Conservation (phyloP, 257 asterid species). For the Phtheirospermum japonicum region DNA sequence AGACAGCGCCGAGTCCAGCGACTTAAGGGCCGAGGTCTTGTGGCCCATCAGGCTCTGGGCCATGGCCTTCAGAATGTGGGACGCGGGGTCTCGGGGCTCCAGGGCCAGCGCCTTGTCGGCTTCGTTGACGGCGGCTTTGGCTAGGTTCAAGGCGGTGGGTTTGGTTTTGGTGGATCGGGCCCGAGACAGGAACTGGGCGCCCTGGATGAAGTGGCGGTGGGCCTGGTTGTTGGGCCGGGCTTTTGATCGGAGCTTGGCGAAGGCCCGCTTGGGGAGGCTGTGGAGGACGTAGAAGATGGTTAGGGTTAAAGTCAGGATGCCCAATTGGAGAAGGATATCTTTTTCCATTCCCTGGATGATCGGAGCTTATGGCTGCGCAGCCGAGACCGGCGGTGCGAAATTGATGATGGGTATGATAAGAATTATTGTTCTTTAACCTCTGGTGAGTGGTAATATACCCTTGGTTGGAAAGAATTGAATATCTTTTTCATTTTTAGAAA, state of each 20-base stretch:
- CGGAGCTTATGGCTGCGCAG: constrained; percentile 13
- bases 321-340: constrained; percentile 45
- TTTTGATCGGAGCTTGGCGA: constrained; percentile 55
- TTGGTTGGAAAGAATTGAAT: too few relatives aligned
- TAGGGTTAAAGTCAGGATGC: constrained; percentile 54
- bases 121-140: constrained; percentile 69
- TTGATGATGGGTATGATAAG: not conserved
- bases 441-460: not conserved
- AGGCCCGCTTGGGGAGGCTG: constrained; percentile 58
- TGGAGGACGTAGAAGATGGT: constrained; percentile 59
- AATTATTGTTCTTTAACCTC: not conserved
- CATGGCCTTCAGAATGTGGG: constrained; percentile 78
- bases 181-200: constrained; percentile 75
- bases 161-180: constrained; percentile 60
- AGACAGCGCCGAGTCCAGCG: constrained; percentile 62
- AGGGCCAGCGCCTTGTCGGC: constrained; percentile 72
- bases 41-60: constrained; percentile 71
- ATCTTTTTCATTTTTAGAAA: too few relatives aligned
- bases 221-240: constrained; percentile 60
- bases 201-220: constrained; percentile 75
- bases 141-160: constrained; percentile 50
- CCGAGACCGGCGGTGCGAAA: constrained; percentile 16
- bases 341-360: constrained; percentile 38
- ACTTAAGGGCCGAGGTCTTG: constrained; percentile 58
- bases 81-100: constrained; percentile 79